Evolutionary conservation across 148 eudicot genomes (phyloP).

Genomic region (Fallopia convolvulus): DNA sequence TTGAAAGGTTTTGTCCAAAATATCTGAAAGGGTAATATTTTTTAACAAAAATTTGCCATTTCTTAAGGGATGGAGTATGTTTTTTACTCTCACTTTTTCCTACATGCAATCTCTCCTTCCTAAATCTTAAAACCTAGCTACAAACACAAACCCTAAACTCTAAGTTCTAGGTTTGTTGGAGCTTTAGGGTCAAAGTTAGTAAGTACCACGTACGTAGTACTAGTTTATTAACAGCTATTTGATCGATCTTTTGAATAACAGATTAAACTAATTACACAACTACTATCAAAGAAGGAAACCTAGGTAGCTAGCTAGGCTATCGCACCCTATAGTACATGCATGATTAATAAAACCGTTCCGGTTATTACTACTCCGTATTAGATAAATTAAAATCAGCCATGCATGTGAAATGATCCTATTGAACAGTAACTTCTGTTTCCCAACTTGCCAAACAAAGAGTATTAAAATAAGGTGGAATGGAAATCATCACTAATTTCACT

Average conservation of each 20-base stretch:
- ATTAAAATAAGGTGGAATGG: neutral
- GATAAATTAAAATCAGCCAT: slow-evolving; percentile 1
- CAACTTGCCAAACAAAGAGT: neutral
- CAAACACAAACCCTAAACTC: neutral
- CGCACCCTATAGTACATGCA: neutral
- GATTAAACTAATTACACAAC: neutral
- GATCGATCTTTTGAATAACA: too few species aligned
- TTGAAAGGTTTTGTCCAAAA: too few species aligned
- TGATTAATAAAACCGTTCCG: neutral
- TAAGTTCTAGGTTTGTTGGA: neutral
- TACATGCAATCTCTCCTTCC: too few species aligned
- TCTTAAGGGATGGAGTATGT: too few species aligned
- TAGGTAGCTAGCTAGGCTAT: neutral
- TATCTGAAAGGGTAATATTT: too few species aligned
- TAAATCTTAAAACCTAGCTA: too few species aligned
- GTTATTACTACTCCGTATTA: neutral
- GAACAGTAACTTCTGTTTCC: slow-evolving; percentile 6
- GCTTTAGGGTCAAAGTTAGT: neutral
- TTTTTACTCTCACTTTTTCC: too few species aligned
- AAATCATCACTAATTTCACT: neutral
- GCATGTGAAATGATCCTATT: slow-evolving; percentile 9
- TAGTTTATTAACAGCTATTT: neutral
- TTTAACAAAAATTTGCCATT: too few species aligned
- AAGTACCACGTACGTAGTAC: too few species aligned
- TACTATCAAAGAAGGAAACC: slow-evolving; percentile 6